Conservation (phyloP, 495 filamentous ascomycete species). For the Daldinia grandis region DNA sequence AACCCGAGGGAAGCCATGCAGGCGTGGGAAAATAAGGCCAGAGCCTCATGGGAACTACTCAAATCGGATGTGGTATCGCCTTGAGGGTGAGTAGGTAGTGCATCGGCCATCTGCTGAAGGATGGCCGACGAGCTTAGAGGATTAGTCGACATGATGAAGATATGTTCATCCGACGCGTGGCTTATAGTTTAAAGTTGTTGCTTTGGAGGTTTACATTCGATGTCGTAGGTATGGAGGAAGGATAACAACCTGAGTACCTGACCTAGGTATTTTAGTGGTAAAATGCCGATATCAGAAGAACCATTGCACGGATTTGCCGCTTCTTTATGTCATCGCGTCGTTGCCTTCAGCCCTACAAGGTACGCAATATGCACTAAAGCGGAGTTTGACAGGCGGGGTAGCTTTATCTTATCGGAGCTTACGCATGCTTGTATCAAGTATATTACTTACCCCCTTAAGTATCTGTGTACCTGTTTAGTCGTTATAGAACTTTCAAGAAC, state of each 20-base stretch:
- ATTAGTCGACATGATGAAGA: slow-evolving; percentile 38
- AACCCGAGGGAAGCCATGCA: slow-evolving; percentile 84
- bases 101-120: slow-evolving; percentile 65
- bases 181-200: neutral
- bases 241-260: too few species aligned
- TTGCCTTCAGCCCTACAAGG: slow-evolving; percentile 42
- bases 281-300: slow-evolving; percentile 19
- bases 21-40: slow-evolving; percentile 85
- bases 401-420: slow-evolving; percentile 50
- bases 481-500: too few species aligned
- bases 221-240: neutral
- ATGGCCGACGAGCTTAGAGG: slow-evolving; percentile 54
- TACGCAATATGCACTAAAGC: slow-evolving; percentile 30
- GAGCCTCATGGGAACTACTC: slow-evolving; percentile 80
- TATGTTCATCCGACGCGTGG: slow-evolving; percentile 5
- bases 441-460: neutral
- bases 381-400: slow-evolving; percentile 40
- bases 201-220: neutral
- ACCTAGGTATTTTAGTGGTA: neutral
- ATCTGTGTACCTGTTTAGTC: neutral
- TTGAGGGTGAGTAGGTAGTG: slow-evolving; percentile 60
- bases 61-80: slow-evolving; percentile 65
- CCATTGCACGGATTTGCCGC: slow-evolving; percentile 10
- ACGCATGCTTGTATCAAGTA: neutral
- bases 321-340: slow-evolving; percentile 38